Evolutionary conservation across 768 basidiomycete species (phyloP).

Genomic region (Tephrocybe sp.): DNA sequence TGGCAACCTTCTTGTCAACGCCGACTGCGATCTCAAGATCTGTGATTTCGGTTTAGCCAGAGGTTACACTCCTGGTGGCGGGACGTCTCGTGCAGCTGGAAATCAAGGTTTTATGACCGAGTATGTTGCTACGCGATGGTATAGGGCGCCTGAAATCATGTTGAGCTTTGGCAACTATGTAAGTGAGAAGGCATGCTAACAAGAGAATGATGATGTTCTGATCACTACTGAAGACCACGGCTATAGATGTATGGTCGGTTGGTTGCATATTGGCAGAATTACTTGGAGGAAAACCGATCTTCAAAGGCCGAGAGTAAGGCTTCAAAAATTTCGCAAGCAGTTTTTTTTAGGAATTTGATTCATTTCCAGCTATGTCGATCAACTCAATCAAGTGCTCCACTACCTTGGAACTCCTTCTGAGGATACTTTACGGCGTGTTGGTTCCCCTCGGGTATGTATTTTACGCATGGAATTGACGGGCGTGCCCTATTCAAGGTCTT

Average conservation of each 20-base stretch:
- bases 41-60: slow-evolving; percentile 98
- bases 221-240: slow-evolving; percentile 59
- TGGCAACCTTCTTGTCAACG: slow-evolving; percentile 93
- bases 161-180: slow-evolving; percentile 94
- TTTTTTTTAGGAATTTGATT: slow-evolving; percentile 9
- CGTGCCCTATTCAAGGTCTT: slow-evolving; percentile 1
- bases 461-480: neutral
- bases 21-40: slow-evolving; percentile 97
- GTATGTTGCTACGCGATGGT: slow-evolving; percentile 99
- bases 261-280: slow-evolving; percentile 95
- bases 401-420: slow-evolving; percentile 98
- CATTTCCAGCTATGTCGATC: slow-evolving; percentile 83
- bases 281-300: slow-evolving; percentile 90
- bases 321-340: neutral
- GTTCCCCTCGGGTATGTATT: slow-evolving; percentile 79
- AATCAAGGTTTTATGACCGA: slow-evolving; percentile 99
- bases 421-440: slow-evolving; percentile 93
- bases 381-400: slow-evolving; percentile 96
- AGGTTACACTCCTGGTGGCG: slow-evolving; percentile 85
- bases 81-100: slow-evolving; percentile 67
- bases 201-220: neutral
- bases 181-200: slow-evolving; percentile 27
- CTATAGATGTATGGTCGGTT: slow-evolving; percentile 95
- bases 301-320: slow-evolving; percentile 93
- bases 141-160: slow-evolving; percentile 99